These are phyloP conservation scores for Citrus maxima DNA, from an alignment of 345 rosid genomes.

Conservation along the genomic window DNA sequence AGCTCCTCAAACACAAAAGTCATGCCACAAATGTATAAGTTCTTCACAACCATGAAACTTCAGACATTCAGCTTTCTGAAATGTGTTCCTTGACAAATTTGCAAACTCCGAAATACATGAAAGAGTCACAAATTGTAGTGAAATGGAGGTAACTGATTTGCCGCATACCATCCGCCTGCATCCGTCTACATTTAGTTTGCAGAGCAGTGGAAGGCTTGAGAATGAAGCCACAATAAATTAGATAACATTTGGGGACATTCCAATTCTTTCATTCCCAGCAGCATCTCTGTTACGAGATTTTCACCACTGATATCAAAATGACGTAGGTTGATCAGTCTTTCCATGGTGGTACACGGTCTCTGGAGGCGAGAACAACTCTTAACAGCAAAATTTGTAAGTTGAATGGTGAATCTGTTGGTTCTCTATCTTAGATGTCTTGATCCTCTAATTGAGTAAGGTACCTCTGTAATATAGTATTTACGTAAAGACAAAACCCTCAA, in stretches of 20 bases:
- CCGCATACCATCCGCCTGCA: background rate
- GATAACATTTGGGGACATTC: background rate
- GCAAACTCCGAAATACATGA: background rate
- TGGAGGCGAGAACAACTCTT: background rate
- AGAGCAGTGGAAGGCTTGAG: background rate
- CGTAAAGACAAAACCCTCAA: background rate
- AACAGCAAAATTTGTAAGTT: background rate
- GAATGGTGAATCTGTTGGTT: background rate
- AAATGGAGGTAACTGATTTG: background rate
- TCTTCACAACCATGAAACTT: background rate
- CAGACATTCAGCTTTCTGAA: background rate
- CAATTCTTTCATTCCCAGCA: background rate
- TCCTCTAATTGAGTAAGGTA: background rate
- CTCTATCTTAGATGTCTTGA: background rate
- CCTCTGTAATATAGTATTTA: background rate
- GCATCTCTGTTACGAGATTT: background rate
- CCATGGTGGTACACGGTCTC: background rate
- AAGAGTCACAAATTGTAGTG: background rate
- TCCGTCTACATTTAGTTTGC: background rate
- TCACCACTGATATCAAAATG: slow-evolving; percentile 4
- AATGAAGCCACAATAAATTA: background rate
- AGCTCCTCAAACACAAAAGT: background rate
- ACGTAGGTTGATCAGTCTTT: background rate
- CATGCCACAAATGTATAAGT: background rate
- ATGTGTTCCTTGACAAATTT: background rate